phyloP scores from a whole-genome alignment of 805 yeast species.

The Zygosaccharomyces rouxii region DNA sequence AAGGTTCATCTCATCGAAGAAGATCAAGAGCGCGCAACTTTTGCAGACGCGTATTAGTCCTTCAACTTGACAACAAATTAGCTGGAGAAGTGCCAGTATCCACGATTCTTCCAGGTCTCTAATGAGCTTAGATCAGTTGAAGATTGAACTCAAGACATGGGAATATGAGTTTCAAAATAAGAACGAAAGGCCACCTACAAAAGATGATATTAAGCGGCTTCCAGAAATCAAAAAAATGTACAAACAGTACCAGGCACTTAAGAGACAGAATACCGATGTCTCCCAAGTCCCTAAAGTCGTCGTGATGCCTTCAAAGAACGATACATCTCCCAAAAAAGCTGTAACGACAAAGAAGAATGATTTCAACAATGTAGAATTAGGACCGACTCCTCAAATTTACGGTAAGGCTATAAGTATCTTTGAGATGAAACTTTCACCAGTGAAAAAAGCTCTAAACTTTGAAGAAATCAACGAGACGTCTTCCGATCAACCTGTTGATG shows the following conservation, averaged over 20 bases:
- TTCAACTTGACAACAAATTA: not conserved
- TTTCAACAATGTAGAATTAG: conserved; percentile 42
- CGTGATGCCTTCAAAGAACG: not conserved
- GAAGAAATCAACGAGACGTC: not conserved
- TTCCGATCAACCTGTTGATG: conserved; percentile 1
- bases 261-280: conserved; percentile 15
- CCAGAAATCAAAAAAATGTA: conserved; percentile 35
- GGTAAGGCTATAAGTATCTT: conserved; percentile 74
- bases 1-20: not conserved
- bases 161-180: conserved; percentile 42
- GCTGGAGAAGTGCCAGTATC: not conserved
- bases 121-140: conserved; percentile 29
- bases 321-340: conserved; percentile 19
- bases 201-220: conserved; percentile 43
- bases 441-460: conserved; percentile 12
- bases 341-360: conserved; percentile 14
- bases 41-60: not conserved
- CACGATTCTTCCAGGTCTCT: not conserved
- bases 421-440: conserved; percentile 44
- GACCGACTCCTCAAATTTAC: conserved; percentile 84
- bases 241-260: conserved; percentile 33
- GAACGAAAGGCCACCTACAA: conserved; percentile 44
- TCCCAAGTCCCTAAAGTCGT: not conserved
- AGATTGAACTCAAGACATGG: conserved; percentile 50
- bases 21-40: not conserved